A percentile compares a stretch with the other conserved stretches of the same genome.
phyloP scores from a whole-genome alignment of 208 protist genomes.

The Sergeia podlipaevii region DNA sequence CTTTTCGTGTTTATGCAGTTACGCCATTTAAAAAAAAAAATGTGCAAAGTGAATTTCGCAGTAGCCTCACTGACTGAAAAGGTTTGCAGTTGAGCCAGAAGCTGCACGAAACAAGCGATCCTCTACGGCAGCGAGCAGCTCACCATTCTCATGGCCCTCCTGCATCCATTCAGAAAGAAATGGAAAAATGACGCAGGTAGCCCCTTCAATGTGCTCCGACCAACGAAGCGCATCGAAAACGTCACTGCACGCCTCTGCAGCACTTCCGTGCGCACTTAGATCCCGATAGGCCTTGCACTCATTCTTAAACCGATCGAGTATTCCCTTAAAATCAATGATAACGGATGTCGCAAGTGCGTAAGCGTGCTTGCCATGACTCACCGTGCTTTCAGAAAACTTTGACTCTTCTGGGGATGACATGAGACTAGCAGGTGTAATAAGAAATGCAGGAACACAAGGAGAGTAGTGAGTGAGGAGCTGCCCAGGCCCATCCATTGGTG shows the following conservation, averaged over 20 bases:
- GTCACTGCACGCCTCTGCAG: constrained; percentile 57
- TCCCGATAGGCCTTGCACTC: constrained; percentile 63
- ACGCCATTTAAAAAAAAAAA: neutral
- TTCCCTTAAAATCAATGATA: constrained; percentile 73
- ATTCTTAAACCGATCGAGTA: constrained; percentile 25
- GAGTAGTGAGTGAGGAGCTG: constrained; percentile 93
- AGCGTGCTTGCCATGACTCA: constrained; percentile 20
- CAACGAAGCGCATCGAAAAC: constrained; percentile 87
- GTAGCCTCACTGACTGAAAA: no score
- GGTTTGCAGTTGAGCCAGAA: constrained; percentile 78
- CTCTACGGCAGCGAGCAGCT: constrained; percentile 79
- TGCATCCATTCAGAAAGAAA: constrained; percentile 79
- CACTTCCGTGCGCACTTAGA: constrained; percentile 47
- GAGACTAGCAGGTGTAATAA: constrained; percentile 69
- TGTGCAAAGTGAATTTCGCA: neutral
- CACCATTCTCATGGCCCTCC: constrained; percentile 18
- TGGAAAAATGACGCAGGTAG: constrained; percentile 71
- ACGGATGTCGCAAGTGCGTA: constrained; percentile 33
- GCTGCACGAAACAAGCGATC: constrained; percentile 90
- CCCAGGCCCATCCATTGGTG: constrained; percentile 84
- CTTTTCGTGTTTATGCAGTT: no score
- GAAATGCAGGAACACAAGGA: constrained; percentile 59
- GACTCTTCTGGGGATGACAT: no score
- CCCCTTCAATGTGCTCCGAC: constrained; percentile 64
- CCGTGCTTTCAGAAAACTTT: constrained; percentile 4